A percentile compares a stretch with the other conserved stretches of the same genome.
These are phyloP conservation scores for Candida incommunis DNA, from an alignment of 805 yeast genomes.

Conservation along the genomic window DNA sequence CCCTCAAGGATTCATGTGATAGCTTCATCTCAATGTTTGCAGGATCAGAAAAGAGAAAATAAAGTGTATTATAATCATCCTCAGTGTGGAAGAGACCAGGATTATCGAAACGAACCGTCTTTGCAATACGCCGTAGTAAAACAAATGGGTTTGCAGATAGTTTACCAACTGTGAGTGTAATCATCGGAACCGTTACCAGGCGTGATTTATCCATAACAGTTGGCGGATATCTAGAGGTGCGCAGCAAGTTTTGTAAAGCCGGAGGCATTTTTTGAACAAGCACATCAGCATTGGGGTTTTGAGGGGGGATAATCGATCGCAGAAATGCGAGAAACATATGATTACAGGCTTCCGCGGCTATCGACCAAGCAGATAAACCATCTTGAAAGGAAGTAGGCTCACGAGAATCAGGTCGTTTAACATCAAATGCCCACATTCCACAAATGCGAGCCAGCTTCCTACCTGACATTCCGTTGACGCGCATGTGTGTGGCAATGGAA, in stretches of 20 bases:
- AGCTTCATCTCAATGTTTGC: conserved; percentile 42
- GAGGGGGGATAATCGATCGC: conserved; percentile 59
- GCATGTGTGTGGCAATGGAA: conserved; percentile 64
- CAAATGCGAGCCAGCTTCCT: conserved; percentile 69
- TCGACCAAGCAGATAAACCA: conserved; percentile 65
- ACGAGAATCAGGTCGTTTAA: conserved; percentile 14
- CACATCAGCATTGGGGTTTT: conserved; percentile 36
- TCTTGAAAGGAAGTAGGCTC: conserved; percentile 38
- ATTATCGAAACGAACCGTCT: conserved; percentile 52
- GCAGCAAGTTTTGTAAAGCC: conserved; percentile 48
- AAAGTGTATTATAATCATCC: conserved; percentile 65
- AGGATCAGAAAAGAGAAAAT: conserved; percentile 46
- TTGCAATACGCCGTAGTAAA: conserved; percentile 41
- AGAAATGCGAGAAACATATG: conserved; percentile 67
- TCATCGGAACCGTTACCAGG: conserved; percentile 46
- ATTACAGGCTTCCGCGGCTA: conserved; percentile 74
- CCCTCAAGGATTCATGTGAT: conserved; percentile 59
- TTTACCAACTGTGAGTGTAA: conserved; percentile 35
- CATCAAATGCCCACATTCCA: conserved; percentile 76
- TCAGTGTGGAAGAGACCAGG: conserved; percentile 56
- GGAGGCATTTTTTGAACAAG: conserved; percentile 37
- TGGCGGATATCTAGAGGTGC: conserved; percentile 68
- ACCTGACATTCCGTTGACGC: conserved; percentile 64
- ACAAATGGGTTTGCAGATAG: conserved; percentile 39
- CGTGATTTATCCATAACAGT: conserved; percentile 26